Conservation (phyloP, 2,329 filamentous ascomycete genomes). For the Cucurbitaria berberidis region DNA sequence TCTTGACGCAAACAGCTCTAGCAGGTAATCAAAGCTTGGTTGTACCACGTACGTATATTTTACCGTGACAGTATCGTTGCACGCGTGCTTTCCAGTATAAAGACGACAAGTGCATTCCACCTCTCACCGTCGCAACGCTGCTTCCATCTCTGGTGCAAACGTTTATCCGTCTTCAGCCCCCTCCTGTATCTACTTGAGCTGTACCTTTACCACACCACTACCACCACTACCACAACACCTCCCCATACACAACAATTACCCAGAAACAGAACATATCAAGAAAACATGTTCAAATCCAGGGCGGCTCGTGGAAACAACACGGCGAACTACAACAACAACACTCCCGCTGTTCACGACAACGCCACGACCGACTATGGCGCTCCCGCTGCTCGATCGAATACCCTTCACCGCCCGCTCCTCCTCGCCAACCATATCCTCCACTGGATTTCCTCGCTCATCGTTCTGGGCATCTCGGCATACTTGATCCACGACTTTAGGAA, state of each 20-base stretch:
- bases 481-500: constrained; percentile 17
- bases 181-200: not conserved
- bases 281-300: not conserved
- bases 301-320: not conserved
- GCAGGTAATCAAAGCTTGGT: not conserved
- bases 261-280: no score
- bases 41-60: not conserved
- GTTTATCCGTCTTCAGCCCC: not conserved
- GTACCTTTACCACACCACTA: not conserved
- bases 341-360: not conserved
- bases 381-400: constrained; percentile 12
- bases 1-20: not conserved
- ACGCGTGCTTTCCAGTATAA: not conserved
- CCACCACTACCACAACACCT: not conserved
- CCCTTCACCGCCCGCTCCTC: constrained; percentile 18
- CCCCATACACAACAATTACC: no score
- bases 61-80: not conserved
- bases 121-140: not conserved
- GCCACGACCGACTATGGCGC: constrained; percentile 18
- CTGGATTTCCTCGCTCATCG: constrained; percentile 23
- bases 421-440: constrained; percentile 23
- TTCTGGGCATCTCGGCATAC: constrained; percentile 25
- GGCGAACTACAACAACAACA: not conserved
- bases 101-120: not conserved
- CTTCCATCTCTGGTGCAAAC: not conserved